These are phyloP conservation scores for Botrytis porri DNA, from an alignment of 2,329 filamentous ascomycete genomes.

Conservation along the genomic window DNA sequence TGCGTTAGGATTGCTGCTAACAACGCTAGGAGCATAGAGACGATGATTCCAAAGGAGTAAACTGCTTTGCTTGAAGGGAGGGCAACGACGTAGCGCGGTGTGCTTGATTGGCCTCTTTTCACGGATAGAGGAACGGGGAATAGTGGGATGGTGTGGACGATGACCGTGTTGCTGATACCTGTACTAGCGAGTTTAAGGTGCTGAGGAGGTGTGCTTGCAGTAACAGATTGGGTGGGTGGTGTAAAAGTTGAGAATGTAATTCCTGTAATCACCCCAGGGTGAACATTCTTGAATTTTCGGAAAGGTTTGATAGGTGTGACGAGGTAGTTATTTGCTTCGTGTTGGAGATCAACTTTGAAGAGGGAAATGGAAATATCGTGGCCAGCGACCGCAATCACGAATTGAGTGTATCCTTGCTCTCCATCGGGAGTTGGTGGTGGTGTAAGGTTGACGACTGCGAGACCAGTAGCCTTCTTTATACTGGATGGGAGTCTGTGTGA, in stretches of 20 bases:
- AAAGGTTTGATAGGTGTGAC: slow-evolving; percentile 53
- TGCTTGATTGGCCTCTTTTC: slow-evolving; percentile 33
- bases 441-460: slow-evolving; percentile 72
- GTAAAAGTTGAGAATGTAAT: slow-evolving; percentile 52
- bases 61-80: slow-evolving; percentile 31
- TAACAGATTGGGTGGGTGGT: slow-evolving; percentile 32
- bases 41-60: slow-evolving; percentile 27
- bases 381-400: slow-evolving; percentile 75
- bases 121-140: slow-evolving; percentile 36
- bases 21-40: slow-evolving; percentile 30
- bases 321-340: slow-evolving; percentile 47
- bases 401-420: slow-evolving; percentile 64
- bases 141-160: slow-evolving; percentile 39
- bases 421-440: slow-evolving; percentile 49
- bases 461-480: slow-evolving; percentile 71
- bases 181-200: slow-evolving; percentile 38
- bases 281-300: slow-evolving; percentile 52
- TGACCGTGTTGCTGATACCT: slow-evolving; percentile 38
- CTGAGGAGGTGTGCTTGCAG: slow-evolving; percentile 34
- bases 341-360: slow-evolving; percentile 70
- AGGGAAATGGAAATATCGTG: slow-evolving; percentile 77
- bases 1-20: slow-evolving; percentile 34
- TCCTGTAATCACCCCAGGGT: slow-evolving; percentile 57
- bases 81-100: slow-evolving; percentile 36
- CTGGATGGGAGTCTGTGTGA: slow-evolving; percentile 59